phyloP scores from a whole-genome alignment of 108 stramenopile species.

The Skeletonema marinoi region DNA sequence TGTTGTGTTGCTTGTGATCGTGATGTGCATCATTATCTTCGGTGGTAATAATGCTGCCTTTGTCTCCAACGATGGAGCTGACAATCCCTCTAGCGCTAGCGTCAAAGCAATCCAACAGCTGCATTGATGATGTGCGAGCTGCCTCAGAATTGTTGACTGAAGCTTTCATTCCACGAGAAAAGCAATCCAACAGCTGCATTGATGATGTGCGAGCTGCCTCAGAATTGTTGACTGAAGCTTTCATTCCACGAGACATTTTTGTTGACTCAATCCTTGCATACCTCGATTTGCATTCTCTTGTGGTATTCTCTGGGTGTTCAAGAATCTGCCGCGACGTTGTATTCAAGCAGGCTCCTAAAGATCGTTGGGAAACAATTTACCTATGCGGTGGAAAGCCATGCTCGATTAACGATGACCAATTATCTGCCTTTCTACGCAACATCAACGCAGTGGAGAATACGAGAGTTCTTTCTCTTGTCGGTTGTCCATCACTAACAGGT shows the following conservation, averaged over 20 bases:
- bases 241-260: slow-evolving; percentile 4
- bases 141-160: not conserved
- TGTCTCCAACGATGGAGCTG: not conserved
- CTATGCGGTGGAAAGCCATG: not conserved
- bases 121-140: not conserved
- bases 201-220: not conserved
- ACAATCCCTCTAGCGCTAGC: not conserved
- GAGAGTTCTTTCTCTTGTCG: slow-evolving; percentile 20
- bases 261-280: slow-evolving; percentile 18
- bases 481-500: slow-evolving; percentile 10
- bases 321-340: not conserved
- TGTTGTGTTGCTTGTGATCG: too few species aligned
- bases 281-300: slow-evolving; percentile 24
- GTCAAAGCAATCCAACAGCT: not conserved
- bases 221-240: not conserved
- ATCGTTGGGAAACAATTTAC: slow-evolving; percentile 8
- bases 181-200: not conserved
- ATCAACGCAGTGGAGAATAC: slow-evolving; percentile 22
- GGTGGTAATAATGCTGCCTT: too few species aligned
- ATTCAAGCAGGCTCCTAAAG: not conserved
- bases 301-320: slow-evolving; percentile 11
- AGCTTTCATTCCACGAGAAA: slow-evolving; percentile 2
- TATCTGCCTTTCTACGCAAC: slow-evolving; percentile 17
- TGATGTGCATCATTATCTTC: too few species aligned
- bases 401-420: slow-evolving; percentile 16